Conservation (phyloP, 2,329 filamentous ascomycete genomes). For the Fusarium verticillioides region DNA sequence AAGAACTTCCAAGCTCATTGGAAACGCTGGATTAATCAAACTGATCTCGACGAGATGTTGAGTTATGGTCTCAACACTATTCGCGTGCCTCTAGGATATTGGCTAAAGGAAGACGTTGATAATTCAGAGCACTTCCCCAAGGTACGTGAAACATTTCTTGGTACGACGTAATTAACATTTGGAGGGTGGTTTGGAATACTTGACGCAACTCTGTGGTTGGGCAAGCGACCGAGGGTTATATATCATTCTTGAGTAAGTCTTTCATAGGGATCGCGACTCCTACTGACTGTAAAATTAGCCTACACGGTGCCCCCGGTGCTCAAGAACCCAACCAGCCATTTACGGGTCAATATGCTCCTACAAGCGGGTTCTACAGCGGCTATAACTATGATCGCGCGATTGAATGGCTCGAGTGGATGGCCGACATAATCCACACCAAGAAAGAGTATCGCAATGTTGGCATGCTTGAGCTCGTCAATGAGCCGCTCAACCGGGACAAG, state of each 20-base stretch:
- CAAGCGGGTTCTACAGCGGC: slow-evolving; percentile 64
- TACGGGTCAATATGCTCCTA: slow-evolving; percentile 53
- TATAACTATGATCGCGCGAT: slow-evolving; percentile 67
- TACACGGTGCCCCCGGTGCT: slow-evolving; percentile 63
- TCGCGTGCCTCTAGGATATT: slow-evolving; percentile 66
- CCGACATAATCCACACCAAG: slow-evolving; percentile 61
- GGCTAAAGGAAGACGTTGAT: slow-evolving; percentile 63
- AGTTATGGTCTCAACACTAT: slow-evolving; percentile 63
- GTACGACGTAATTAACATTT: not conserved
- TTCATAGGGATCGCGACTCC: rapidly evolving
- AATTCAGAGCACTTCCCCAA: slow-evolving; percentile 62
- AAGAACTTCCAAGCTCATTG: slow-evolving; percentile 62
- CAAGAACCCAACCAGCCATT: slow-evolving; percentile 59
- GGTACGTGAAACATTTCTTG: slow-evolving; percentile 1
- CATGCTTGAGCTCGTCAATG: slow-evolving; percentile 63
- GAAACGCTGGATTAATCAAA: slow-evolving; percentile 59
- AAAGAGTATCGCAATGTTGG: slow-evolving; percentile 64
- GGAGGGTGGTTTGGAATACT: slow-evolving; percentile 56
- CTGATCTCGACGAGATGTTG: slow-evolving; percentile 62
- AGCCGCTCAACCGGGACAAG: slow-evolving; percentile 36
- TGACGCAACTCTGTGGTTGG: slow-evolving; percentile 59
- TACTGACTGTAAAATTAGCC: slow-evolving; percentile 22
- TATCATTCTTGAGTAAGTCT: slow-evolving; percentile 59
- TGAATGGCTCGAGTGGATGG: slow-evolving; percentile 67
- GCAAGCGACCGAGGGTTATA: slow-evolving; percentile 62